Evolutionary conservation across 257 asterid species (phyloP), one percentile per base, ranked within the genome.

Genomic region (Nicotiana tomentosiformis): DNA sequence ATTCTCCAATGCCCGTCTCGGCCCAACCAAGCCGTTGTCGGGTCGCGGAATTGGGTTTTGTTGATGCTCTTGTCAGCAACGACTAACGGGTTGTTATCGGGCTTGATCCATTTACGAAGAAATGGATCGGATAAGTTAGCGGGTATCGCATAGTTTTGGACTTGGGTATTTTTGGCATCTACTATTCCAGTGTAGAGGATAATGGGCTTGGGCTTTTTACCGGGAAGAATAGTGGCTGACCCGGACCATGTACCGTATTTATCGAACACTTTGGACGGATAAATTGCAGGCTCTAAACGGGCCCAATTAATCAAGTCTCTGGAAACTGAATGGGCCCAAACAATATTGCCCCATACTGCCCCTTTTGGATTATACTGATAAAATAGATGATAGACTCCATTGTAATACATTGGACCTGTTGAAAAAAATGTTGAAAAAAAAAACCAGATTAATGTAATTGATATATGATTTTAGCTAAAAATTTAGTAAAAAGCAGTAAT

Each of bases 261-360:
- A 7, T 86, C 88, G n/a, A 65, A 86, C 14, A 61, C 26, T 30
- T 65, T 67, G 11, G 84, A 57, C 2, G 86, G 84, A 60, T 64
- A 57, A 18, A 86, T 66, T 26, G 86, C 86, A 0, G 29, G 79
- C 39, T 83, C 82, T 43, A 86, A 17, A 10, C 62, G 39, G 14
- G 58, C 64, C 88, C 88, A 82, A n/a, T 70, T 80, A 18, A 86
- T 20, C 53, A 86, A 7, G 57, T 83, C 88, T 14, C 5, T 57
- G 11, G 86, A 83, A 9, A 83, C 80, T 7, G 88, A 77, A 80
- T 86, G 88, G 4, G 77, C 88, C 88, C 88, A 86, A 14, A 81
- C 80, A 39, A 86, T 86, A 29, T 86, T 83, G 0, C 86, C 88
- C 88, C 88, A 83, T 0, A 83, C 82, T 2, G 77, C 77, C 1